phyloP scores from a whole-genome alignment of 1,284 basidiomycete genomes.

The Austroboletus niveus region DNA sequence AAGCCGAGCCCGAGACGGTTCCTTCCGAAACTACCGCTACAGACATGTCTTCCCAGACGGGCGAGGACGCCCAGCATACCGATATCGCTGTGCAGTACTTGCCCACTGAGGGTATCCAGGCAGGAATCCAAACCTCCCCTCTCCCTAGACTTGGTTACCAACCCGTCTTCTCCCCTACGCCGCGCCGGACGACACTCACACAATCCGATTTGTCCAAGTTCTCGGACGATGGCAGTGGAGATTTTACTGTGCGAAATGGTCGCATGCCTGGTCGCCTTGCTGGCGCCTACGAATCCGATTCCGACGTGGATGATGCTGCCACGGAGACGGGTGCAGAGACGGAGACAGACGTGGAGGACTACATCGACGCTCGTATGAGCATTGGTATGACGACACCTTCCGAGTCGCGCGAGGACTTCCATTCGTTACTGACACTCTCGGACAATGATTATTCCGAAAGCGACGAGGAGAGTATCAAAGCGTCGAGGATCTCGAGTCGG shows the following conservation, averaged over 20 bases:
- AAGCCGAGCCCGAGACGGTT: constrained; percentile 27
- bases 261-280: constrained; percentile 33
- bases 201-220: constrained; percentile 38
- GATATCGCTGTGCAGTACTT: constrained; percentile 46
- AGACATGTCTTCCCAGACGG: constrained; percentile 54
- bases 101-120: constrained; percentile 28
- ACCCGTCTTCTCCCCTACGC: constrained; percentile 24
- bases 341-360: constrained; percentile 74
- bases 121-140: constrained; percentile 41
- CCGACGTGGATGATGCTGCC: constrained; percentile 48
- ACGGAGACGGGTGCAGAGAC: constrained; percentile 64
- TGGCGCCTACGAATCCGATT: constrained; percentile 37
- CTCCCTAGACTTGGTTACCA: constrained; percentile 5
- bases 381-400: constrained; percentile 63
- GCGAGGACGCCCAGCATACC: constrained; percentile 31
- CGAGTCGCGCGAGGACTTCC: constrained; percentile 65
- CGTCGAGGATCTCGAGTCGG: constrained; percentile 46
- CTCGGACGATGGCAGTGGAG: constrained; percentile 45
- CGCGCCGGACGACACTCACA: constrained; percentile 47
- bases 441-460: constrained; percentile 62
- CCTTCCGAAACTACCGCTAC: constrained; percentile 19
- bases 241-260: constrained; percentile 37
- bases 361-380: constrained; percentile 79
- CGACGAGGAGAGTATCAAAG: constrained; percentile 67
- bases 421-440: constrained; percentile 69